These are phyloP conservation scores for Amyloporia xantha DNA, from an alignment of 768 basidiomycete genomes.

Conservation along the genomic window DNA sequence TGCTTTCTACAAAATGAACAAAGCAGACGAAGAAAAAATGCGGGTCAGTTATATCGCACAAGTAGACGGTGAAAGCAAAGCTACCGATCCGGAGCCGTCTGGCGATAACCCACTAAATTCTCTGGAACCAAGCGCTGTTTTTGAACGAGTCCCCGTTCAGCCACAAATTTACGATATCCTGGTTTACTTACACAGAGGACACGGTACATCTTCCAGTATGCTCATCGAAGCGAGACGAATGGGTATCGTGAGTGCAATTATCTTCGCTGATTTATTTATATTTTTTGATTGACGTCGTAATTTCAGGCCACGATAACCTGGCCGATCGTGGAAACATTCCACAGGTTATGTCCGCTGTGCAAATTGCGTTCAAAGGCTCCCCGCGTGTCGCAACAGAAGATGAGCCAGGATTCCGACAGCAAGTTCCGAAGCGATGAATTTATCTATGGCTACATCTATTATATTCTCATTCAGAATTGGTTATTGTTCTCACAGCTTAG, in stretches of 20 bases:
- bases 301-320: constrained; percentile 59
- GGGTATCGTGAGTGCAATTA: constrained; percentile 45
- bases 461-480: neutral
- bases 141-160: constrained; percentile 59
- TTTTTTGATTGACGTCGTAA: constrained; percentile 5
- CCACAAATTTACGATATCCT: constrained; percentile 64
- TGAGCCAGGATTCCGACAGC: constrained; percentile 8
- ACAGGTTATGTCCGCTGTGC: constrained; percentile 52
- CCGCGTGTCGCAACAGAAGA: constrained; percentile 10
- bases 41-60: constrained; percentile 42
- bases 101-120: constrained; percentile 18
- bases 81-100: constrained; percentile 8
- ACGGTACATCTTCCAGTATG: constrained; percentile 48
- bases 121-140: constrained; percentile 33
- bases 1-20: constrained; percentile 44
- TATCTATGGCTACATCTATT: too few species aligned
- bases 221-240: constrained; percentile 48
- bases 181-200: constrained; percentile 58
- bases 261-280: neutral
- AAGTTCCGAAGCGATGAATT: neutral
- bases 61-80: constrained; percentile 28
- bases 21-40: constrained; percentile 43
- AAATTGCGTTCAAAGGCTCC: constrained; percentile 32
- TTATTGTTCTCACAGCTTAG: neutral
- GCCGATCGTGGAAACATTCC: constrained; percentile 69